phyloP scores from a whole-genome alignment of 148 eudicot species.

The Nepenthes mirabilis region DNA sequence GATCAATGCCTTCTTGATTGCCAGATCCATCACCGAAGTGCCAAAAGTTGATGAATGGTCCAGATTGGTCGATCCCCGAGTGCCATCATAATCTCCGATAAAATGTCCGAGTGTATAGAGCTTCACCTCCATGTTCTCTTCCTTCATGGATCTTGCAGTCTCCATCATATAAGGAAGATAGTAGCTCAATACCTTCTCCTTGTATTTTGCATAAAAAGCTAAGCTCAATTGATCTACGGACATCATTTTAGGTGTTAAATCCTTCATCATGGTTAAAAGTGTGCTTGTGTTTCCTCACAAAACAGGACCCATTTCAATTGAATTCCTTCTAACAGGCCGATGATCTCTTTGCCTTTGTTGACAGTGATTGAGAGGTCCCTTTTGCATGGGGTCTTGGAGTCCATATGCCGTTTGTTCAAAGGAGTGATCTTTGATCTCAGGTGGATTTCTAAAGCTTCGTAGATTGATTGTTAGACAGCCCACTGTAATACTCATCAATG shows the following conservation, averaged over 20 bases:
- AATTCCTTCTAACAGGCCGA: conserved; percentile 7
- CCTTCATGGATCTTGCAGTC: conserved; percentile 9
- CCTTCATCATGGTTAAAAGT: not conserved
- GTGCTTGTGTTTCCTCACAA: not conserved
- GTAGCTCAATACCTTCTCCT: conserved; percentile 13
- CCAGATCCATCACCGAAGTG: conserved; percentile 23
- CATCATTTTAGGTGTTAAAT: conserved; percentile 1
- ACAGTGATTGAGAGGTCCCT: conserved; percentile 1
- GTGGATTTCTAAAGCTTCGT: conserved; percentile 6
- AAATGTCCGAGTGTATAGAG: conserved; percentile 8
- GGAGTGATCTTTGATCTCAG: conserved; percentile 7
- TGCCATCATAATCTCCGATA: not conserved
- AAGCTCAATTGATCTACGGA: not conserved
- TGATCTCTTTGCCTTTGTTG: conserved; percentile 11
- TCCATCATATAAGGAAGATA: conserved; percentile 18
- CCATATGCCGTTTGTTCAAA: conserved; percentile 4
- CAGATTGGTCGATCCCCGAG: conserved; percentile 18
- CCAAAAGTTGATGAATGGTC: conserved; percentile 28
- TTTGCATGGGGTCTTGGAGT: conserved; percentile 3
- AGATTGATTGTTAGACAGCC: conserved; percentile 5
- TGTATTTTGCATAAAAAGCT: conserved; percentile 2
- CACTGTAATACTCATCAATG: conserved; percentile 5
- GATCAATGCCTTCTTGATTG: conserved; percentile 7
- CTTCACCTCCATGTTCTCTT: conserved; percentile 11
- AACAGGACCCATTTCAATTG: conserved; percentile 4